Conservation (phyloP, 2,329 filamentous ascomycete genomes). For the Alternaria hordeiaustralica region DNA sequence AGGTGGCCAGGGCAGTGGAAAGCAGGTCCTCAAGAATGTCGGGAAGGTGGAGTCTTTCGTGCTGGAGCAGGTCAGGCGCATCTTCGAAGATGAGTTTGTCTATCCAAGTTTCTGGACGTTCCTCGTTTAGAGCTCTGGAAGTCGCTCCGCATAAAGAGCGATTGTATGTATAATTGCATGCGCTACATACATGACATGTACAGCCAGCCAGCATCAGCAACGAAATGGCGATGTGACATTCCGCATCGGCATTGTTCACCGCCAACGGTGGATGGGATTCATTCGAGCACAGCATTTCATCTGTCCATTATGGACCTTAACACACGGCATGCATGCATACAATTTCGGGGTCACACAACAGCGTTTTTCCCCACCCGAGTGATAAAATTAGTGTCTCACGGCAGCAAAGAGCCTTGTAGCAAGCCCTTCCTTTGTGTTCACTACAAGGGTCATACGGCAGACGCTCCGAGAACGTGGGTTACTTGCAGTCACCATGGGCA, state of each 20-base stretch:
- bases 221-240: constrained; percentile 5
- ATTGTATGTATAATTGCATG: neutral
- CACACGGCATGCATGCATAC: constrained; percentile 40
- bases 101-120: constrained; percentile 99
- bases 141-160: neutral
- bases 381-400: constrained; percentile 41
- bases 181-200: neutral
- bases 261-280: constrained; percentile 4
- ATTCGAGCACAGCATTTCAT: constrained; percentile 17
- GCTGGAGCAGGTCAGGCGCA: constrained; percentile 91
- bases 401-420: constrained; percentile 27
- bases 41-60: constrained; percentile 99
- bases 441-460: constrained; percentile 25
- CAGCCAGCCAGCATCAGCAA: neutral
- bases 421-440: constrained; percentile 24
- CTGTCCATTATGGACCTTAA: constrained; percentile 22
- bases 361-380: constrained; percentile 27
- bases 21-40: constrained; percentile 96
- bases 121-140: constrained; percentile 66
- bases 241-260: constrained; percentile 1
- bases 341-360: constrained; percentile 34
- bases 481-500: constrained; percentile 31
- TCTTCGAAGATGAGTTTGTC: constrained; percentile 98
- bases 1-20: constrained; percentile 86
- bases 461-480: constrained; percentile 37